These are phyloP conservation scores for Gentiana straminea DNA, from an alignment of 257 asterid species.

Conservation along the genomic window DNA sequence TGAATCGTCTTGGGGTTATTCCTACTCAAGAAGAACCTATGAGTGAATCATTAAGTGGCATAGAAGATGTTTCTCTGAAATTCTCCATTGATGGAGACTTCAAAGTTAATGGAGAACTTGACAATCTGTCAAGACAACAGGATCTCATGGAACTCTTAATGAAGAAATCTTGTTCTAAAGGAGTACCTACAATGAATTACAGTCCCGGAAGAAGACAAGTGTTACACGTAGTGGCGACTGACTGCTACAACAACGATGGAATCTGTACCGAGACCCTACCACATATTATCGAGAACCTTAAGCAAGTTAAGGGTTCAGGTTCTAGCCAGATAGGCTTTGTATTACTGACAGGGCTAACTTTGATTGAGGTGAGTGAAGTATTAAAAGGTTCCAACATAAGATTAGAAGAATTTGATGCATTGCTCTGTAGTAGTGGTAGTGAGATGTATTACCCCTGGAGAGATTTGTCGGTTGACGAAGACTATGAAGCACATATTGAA, in stretches of 20 bases:
- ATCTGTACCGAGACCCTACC: slow-evolving; percentile 30
- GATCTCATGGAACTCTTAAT: slow-evolving; percentile 37
- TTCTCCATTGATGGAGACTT: slow-evolving; percentile 46
- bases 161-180: slow-evolving; percentile 24
- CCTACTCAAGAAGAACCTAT: slow-evolving; percentile 50
- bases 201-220: slow-evolving; percentile 57
- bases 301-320: slow-evolving; percentile 34
- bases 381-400: slow-evolving; percentile 24
- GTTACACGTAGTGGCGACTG: slow-evolving; percentile 43
- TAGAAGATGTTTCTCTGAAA: slow-evolving; percentile 48
- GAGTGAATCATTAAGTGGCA: slow-evolving; percentile 46
- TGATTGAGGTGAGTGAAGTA: slow-evolving; percentile 38
- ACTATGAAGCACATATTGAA: slow-evolving; percentile 48
- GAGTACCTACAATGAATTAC: slow-evolving; percentile 20
- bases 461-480: slow-evolving; percentile 42
- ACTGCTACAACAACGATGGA: slow-evolving; percentile 40
- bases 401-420: slow-evolving; percentile 44
- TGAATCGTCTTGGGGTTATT: slow-evolving; percentile 33
- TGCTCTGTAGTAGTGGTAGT: slow-evolving; percentile 56
- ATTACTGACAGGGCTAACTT: slow-evolving; percentile 38
- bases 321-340: slow-evolving; percentile 45
- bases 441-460: slow-evolving; percentile 59
- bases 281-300: slow-evolving; percentile 36
- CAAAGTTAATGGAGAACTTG: slow-evolving; percentile 36
- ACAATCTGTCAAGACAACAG: slow-evolving; percentile 31